Evolutionary conservation across 2,329 filamentous ascomycete species (phyloP), one percentile per base, ranked within the genome.

Genomic region (Dactylonectria estremocensis): DNA sequence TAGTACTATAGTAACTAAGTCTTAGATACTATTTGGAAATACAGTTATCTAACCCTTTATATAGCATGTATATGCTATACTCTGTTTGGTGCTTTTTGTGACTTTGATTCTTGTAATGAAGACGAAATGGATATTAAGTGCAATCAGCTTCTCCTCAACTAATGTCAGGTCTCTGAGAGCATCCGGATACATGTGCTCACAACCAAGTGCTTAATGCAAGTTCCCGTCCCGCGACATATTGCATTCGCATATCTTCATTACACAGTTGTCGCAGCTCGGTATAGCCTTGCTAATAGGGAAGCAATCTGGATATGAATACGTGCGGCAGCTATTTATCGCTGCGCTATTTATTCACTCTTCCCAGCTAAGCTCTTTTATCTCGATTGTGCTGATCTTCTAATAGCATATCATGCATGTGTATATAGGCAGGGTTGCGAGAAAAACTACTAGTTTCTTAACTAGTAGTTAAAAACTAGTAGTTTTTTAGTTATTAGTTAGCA

Each of bases 21-120:
- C 40, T 49, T 65, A 28, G 3, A 65, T 20, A 14, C 14, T 65
- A n/a, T 60, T 65, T 43, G 56, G 62, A 31, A 65, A 65, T 2
- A 65, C 20, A 9, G 40, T 49, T 16, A 65, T 65, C 8, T 65
- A 31, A 5, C 62, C 62, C 14, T 54, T 64, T 1, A 65, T 20
- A 20, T 65, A 40, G 1, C 40, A 4, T n/a, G 5, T 31, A 10
- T 28, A 28, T 28, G 24, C 24, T 7, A 7, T 28, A 28, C 24
- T 28, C 24, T 45, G 31, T 46, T 16, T 46, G 16, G 43, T 52
- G 45, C 6, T 52, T 58, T 6, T 33, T 53, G 50, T n/a, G 33
- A 58, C 45, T 24, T 37, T 59, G 35, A 59, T 33, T 16, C 50
- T 53, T 10, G 50, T 52, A 40, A 65, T 16, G 6, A 60, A 50